phyloP scores from a whole-genome alignment of 768 basidiomycete species.

The Amyloporia xantha region DNA sequence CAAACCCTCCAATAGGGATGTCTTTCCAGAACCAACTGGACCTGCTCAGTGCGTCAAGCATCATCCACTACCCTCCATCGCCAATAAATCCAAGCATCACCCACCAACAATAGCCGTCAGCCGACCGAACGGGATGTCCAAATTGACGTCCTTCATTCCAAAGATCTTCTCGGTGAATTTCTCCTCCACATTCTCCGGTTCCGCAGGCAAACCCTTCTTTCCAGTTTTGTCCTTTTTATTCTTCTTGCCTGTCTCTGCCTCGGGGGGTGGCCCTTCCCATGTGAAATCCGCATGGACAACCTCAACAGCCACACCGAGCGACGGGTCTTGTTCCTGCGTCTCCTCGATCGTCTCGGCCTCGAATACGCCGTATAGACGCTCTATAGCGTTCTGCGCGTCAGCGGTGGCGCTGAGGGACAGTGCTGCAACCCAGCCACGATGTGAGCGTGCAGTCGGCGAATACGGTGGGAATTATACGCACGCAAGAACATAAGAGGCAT shows the following conservation, averaged over 20 bases:
- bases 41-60: neutral
- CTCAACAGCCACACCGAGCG: conserved; percentile 57
- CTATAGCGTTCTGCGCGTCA: conserved; percentile 77
- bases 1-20: conserved; percentile 64
- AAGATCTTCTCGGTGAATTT: conserved; percentile 46
- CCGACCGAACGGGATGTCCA: conserved; percentile 69
- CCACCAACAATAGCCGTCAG: conserved; percentile 78
- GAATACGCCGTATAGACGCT: conserved; percentile 74
- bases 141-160: conserved; percentile 53
- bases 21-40: conserved; percentile 68
- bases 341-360: conserved; percentile 73
- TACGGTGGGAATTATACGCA: conserved; percentile 26
- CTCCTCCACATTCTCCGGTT: conserved; percentile 23
- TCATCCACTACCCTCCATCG: neutral
- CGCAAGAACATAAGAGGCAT: conserved; percentile 73
- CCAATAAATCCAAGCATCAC: neutral
- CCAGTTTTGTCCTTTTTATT: conserved; percentile 30
- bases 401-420: conserved; percentile 70
- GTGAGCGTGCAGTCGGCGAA: conserved; percentile 5
- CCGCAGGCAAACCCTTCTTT: conserved; percentile 14
- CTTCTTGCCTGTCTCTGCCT: conserved; percentile 27
- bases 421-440: conserved; percentile 33
- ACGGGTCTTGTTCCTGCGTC: conserved; percentile 44
- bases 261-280: conserved; percentile 75
- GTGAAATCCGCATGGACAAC: conserved; percentile 63